Conservation (phyloP, 192 early-diverging fungal species). For the Coemansia sp. region DNA sequence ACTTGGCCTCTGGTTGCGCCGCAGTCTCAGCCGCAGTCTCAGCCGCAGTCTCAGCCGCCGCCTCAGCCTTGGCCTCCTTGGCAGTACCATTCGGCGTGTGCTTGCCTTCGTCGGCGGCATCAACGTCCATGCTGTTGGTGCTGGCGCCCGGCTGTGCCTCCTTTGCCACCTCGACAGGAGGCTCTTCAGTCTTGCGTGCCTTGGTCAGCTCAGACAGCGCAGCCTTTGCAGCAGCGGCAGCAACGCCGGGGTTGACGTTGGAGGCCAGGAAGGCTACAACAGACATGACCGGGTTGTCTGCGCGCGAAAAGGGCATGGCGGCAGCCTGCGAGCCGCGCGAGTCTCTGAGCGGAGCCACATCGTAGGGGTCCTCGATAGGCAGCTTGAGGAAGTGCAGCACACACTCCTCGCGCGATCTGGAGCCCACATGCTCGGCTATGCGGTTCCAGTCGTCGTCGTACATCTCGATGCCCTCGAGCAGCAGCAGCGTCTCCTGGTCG, state of each 20-base stretch:
- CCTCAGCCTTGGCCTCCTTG: not conserved
- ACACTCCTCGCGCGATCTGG: constrained; percentile 87
- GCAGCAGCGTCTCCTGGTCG: constrained; percentile 79
- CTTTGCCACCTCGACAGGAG: not conserved
- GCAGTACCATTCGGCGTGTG: not conserved
- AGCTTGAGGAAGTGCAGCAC: constrained; percentile 84
- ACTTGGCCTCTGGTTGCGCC: constrained; percentile 5
- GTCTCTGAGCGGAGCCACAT: constrained; percentile 44
- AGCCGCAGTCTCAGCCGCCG: not conserved
- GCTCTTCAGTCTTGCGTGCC: not conserved
- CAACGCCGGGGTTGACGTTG: constrained; percentile 85
- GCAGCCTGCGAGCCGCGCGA: constrained; percentile 56
- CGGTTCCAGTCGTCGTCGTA: constrained; percentile 93
- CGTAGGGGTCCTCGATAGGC: constrained; percentile 84
- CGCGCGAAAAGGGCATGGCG: constrained; percentile 71
- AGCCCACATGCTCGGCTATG: constrained; percentile 91
- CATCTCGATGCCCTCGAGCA: constrained; percentile 92
- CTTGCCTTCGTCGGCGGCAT: not conserved
- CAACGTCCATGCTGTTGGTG: not conserved
- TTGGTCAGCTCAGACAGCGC: constrained; percentile 70
- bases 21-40: not conserved
- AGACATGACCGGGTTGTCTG: constrained; percentile 90
- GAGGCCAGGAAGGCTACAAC: constrained; percentile 85
- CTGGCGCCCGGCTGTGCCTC: not conserved
- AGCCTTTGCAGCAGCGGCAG: constrained; percentile 81